Percentiles rank a stretch among this genome's conserved stretches.
Evolutionary conservation across 2,329 filamentous ascomycete species (phyloP).

Genomic region (Aureobasidium sp.): DNA sequence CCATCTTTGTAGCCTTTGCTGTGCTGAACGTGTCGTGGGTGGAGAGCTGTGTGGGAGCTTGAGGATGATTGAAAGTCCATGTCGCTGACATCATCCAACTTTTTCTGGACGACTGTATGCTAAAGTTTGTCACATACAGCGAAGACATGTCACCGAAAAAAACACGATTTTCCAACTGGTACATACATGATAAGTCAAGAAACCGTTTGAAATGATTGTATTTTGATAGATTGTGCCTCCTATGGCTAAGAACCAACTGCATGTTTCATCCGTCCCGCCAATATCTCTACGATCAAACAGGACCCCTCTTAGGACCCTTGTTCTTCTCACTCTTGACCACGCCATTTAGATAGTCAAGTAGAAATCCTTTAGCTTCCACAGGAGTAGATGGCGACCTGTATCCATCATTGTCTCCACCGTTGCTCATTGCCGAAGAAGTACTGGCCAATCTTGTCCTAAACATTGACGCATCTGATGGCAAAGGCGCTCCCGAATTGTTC

Average conservation of each 20-base stretch:
- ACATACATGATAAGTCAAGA: neutral
- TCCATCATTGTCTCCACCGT: slow-evolving; percentile 21
- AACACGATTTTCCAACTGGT: neutral
- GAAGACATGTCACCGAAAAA: too few relatives aligned
- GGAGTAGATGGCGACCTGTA: slow-evolving; percentile 29
- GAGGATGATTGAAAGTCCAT: neutral
- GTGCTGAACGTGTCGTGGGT: neutral
- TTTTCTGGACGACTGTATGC: neutral
- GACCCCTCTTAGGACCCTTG: slow-evolving; percentile 14
- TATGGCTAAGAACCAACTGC: neutral
- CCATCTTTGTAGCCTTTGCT: neutral
- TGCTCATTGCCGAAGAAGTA: slow-evolving; percentile 27
- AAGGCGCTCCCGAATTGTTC: slow-evolving; percentile 4
- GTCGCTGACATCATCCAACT: slow-evolving; percentile 19
- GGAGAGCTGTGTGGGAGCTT: neutral
- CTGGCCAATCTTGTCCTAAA: slow-evolving; percentile 29
- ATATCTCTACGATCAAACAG: neutral
- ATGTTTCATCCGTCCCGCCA: neutral
- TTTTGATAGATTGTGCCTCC: neutral
- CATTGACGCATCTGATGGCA: slow-evolving; percentile 13
- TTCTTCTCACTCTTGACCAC: slow-evolving; percentile 31
- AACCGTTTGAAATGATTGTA: neutral
- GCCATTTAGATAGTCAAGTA: slow-evolving; percentile 39
- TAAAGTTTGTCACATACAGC: too few relatives aligned
- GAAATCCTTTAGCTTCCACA: slow-evolving; percentile 37